Percentiles rank a stretch among this genome's conserved stretches.
These are phyloP conservation scores for Blastomyces silverae DNA, from an alignment of 2,329 filamentous ascomycete species.

Conservation along the genomic window DNA sequence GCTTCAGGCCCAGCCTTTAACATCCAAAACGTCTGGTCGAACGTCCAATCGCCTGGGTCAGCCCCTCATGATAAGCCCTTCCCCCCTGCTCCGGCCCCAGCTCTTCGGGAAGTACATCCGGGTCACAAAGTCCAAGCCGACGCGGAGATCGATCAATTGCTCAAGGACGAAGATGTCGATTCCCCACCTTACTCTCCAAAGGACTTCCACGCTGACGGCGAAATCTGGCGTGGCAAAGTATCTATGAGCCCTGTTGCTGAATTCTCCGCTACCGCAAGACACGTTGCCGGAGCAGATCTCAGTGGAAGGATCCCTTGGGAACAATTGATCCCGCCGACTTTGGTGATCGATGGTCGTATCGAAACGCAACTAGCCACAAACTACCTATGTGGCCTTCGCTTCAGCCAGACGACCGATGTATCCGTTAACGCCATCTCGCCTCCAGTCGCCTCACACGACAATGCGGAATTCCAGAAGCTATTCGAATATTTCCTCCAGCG, in stretches of 20 bases:
- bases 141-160: slow-evolving; percentile 79
- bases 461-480: slow-evolving; percentile 63
- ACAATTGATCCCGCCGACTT: slow-evolving; percentile 61
- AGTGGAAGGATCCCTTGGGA: slow-evolving; percentile 62
- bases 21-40: slow-evolving; percentile 77
- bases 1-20: slow-evolving; percentile 63
- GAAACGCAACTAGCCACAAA: slow-evolving; percentile 75
- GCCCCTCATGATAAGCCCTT: slow-evolving; percentile 40
- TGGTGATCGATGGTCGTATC: slow-evolving; percentile 63
- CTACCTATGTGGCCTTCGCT: slow-evolving; percentile 81
- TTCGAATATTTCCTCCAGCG: slow-evolving; percentile 81
- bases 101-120: slow-evolving; percentile 37
- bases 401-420: slow-evolving; percentile 75
- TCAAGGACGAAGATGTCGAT: slow-evolving; percentile 73
- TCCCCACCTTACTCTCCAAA: slow-evolving; percentile 78
- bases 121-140: slow-evolving; percentile 56
- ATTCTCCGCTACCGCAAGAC: slow-evolving; percentile 69
- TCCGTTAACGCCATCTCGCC: slow-evolving; percentile 66
- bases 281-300: slow-evolving; percentile 78
- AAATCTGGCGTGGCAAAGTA: slow-evolving; percentile 71
- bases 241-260: slow-evolving; percentile 71
- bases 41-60: slow-evolving; percentile 65
- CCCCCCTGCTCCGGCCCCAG: slow-evolving; percentile 39
- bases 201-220: slow-evolving; percentile 62
- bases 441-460: slow-evolving; percentile 53